Conservation (phyloP, 2,329 filamentous ascomycete genomes). For the Alternaria alternata region DNA sequence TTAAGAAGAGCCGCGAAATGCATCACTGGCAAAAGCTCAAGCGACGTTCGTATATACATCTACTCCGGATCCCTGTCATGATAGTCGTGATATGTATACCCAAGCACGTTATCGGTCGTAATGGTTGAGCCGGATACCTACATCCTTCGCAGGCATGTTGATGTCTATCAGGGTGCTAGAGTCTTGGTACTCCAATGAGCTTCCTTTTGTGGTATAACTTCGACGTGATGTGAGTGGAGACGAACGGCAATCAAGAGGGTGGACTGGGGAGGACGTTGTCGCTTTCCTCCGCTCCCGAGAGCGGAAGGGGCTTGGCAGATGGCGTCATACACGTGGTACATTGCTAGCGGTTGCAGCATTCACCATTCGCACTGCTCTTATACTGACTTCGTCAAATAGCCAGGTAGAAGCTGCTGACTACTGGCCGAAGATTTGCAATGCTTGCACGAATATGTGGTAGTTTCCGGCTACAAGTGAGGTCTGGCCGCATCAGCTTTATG, state of each 20-base stretch:
- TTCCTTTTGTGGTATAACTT: slow-evolving; percentile 5
- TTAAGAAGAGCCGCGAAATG: neutral
- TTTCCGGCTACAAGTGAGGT: too few relatives aligned
- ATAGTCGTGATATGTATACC: slow-evolving; percentile 6
- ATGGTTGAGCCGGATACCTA: neutral
- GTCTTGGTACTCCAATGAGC: slow-evolving; percentile 2
- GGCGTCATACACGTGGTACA: neutral
- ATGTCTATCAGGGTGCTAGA: neutral
- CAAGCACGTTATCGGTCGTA: slow-evolving; percentile 4
- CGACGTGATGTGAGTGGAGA: neutral
- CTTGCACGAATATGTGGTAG: too few relatives aligned
- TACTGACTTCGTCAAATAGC: neutral
- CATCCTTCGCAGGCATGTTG: neutral
- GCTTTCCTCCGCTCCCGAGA: neutral
- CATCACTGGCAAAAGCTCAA: neutral
- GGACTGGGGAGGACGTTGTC: neutral
- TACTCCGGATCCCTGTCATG: neutral
- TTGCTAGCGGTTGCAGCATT: neutral
- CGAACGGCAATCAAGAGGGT: neutral
- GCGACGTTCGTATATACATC: neutral
- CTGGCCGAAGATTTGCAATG: too few relatives aligned
- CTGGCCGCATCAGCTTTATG: too few relatives aligned
- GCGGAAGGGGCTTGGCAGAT: neutral
- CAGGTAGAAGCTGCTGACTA: neutral
- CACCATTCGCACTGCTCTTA: neutral